Conservation (phyloP, 257 asterid species). For the Knoxia roxburghii region DNA sequence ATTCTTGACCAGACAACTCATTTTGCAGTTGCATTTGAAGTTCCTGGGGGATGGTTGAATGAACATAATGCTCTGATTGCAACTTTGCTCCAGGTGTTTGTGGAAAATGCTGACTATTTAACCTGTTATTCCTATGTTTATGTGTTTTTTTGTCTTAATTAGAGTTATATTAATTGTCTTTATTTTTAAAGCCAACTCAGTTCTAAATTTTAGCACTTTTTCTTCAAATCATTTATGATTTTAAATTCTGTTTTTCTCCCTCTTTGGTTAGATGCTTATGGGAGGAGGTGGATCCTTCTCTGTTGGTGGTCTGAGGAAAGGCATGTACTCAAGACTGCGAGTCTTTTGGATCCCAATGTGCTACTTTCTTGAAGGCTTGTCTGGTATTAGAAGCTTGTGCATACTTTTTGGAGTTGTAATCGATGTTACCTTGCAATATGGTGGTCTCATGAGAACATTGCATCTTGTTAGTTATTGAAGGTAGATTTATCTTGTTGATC, state of each 20-base stretch:
- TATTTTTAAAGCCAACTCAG: neutral
- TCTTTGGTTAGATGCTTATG: slow-evolving; percentile 94
- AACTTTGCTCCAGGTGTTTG: slow-evolving; percentile 91
- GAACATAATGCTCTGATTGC: slow-evolving; percentile 56
- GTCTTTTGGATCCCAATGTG: slow-evolving; percentile 23
- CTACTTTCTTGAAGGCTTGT: neutral
- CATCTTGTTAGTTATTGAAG: neutral
- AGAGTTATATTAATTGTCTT: too few relatives aligned
- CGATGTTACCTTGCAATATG: neutral
- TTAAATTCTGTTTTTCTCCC: too few relatives aligned
- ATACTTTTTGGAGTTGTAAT: too few relatives aligned
- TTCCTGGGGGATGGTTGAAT: slow-evolving; percentile 80
- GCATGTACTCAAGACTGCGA: slow-evolving; percentile 94
- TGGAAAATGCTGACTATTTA: neutral
- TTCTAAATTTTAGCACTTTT: too few relatives aligned
- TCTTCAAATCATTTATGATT: too few relatives aligned
- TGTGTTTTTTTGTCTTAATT: neutral
- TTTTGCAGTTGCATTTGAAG: slow-evolving; percentile 88
- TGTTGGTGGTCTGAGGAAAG: slow-evolving; percentile 97
- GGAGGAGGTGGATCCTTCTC: slow-evolving; percentile 98
- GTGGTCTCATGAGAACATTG: neutral
- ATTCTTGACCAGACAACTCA: slow-evolving; percentile 51
- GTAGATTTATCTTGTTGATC: neutral
- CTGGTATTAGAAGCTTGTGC: too few relatives aligned
- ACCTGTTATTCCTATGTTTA: too few relatives aligned